Evolutionary conservation across 345 rosid species (phyloP).

Genomic region (Gossypium sturtianum): DNA sequence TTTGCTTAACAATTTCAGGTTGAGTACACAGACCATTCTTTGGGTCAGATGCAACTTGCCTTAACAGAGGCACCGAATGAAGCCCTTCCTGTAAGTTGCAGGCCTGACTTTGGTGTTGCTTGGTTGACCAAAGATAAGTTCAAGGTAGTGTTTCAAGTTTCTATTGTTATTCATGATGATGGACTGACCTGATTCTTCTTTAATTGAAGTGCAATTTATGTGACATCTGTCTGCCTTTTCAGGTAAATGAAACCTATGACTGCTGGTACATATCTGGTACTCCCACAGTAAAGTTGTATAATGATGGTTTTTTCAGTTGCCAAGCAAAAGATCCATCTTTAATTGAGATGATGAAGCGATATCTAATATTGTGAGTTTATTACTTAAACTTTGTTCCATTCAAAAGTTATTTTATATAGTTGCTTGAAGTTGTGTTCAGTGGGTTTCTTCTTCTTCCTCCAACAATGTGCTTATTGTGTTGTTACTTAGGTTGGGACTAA

Average conservation of each 20-base stretch:
- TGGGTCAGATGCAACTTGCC: conserved; percentile 55
- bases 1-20: conserved; percentile 39
- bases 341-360: conserved; percentile 49
- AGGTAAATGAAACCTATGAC: conserved; percentile 87
- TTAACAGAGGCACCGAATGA: conserved; percentile 84
- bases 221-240: conserved; percentile 9
- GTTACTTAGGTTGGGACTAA: conserved; percentile 3
- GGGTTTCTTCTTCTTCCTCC: neutral
- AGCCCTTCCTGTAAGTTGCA: conserved; percentile 82
- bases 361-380: conserved; percentile 53
- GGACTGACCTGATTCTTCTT: neutral
- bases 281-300: conserved; percentile 67
- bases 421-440: neutral
- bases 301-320: conserved; percentile 62
- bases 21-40: conserved; percentile 63
- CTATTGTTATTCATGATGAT: neutral
- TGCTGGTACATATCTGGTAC: conserved; percentile 74
- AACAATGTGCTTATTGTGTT: neutral
- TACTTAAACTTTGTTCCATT: neutral
- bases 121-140: conserved; percentile 73
- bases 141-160: conserved; percentile 42
- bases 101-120: conserved; percentile 76
- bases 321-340: conserved; percentile 55
- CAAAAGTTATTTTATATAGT: neutral
- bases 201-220: neutral